Evolutionary conservation across 495 filamentous ascomycete genomes (phyloP).

Genomic region (Lentithecium fluviatile): DNA sequence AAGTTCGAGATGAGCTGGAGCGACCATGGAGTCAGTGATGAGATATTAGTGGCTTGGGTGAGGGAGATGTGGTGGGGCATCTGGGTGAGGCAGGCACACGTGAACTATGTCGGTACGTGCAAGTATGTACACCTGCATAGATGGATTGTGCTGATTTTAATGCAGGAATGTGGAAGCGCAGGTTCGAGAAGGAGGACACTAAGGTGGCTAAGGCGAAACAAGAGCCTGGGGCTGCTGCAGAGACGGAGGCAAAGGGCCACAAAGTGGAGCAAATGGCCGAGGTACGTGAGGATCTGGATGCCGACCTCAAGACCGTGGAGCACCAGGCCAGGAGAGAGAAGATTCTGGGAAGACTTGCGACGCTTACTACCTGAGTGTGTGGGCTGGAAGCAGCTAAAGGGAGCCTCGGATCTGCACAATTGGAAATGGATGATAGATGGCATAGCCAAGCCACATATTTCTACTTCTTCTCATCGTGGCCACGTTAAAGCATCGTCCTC

Average conservation of each 20-base stretch:
- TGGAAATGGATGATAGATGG: no score
- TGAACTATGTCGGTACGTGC: constrained; percentile 13
- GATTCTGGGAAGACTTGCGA: no score
- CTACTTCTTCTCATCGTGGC: no score
- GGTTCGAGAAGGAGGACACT: constrained; percentile 14
- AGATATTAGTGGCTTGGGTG: constrained; percentile 9
- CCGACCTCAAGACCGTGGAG: not conserved
- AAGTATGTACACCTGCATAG: not conserved
- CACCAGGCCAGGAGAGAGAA: not conserved
- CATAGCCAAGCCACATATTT: no score
- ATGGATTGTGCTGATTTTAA: no score
- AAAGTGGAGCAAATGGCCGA: not conserved
- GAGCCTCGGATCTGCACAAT: no score
- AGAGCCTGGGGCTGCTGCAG: no score
- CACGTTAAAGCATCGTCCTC: constrained; percentile 20
- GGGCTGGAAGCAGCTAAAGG: no score
- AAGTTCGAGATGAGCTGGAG: constrained; percentile 13
- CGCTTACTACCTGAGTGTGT: no score
- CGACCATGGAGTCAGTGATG: constrained; percentile 4
- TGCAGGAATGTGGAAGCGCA: constrained; percentile 11
- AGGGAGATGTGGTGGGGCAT: constrained; percentile 21
- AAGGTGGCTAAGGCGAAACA: not conserved
- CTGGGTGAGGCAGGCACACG: constrained; percentile 7
- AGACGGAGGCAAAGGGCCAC: not conserved
- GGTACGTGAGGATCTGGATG: not conserved